phyloP scores from a whole-genome alignment of 2,329 filamentous ascomycete species.

The Simplicillium sp. region DNA sequence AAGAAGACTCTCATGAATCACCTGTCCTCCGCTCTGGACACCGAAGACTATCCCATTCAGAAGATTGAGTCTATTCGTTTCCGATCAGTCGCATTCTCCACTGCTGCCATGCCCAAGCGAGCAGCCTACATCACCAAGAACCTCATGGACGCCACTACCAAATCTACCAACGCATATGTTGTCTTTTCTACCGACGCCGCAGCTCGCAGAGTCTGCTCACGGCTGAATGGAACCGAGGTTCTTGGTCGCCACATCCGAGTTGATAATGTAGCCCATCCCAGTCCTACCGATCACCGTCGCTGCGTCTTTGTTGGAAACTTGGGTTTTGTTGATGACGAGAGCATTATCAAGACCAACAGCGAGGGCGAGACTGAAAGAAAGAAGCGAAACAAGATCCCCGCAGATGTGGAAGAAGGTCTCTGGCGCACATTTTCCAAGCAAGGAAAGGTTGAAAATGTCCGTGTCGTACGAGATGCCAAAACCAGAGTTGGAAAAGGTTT shows the following conservation, averaged over 20 bases:
- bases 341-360: slow-evolving; percentile 53
- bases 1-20: slow-evolving; percentile 72
- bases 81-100: slow-evolving; percentile 81
- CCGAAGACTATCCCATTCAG: slow-evolving; percentile 43
- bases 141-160: slow-evolving; percentile 83
- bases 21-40: slow-evolving; percentile 63
- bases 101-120: slow-evolving; percentile 72
- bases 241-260: slow-evolving; percentile 84
- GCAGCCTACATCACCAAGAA: slow-evolving; percentile 90
- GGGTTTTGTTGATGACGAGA: slow-evolving; percentile 91
- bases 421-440: slow-evolving; percentile 70
- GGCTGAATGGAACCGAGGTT: slow-evolving; percentile 75
- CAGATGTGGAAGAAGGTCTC: slow-evolving; percentile 86
- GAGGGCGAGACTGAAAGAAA: slow-evolving; percentile 60
- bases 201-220: slow-evolving; percentile 64
- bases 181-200: slow-evolving; percentile 72
- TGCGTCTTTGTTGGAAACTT: slow-evolving; percentile 97
- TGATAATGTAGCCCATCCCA: slow-evolving; percentile 82
- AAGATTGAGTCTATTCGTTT: slow-evolving; percentile 89
- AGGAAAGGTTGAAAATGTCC: slow-evolving; percentile 84
- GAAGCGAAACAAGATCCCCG: slow-evolving; percentile 64
- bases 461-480: slow-evolving; percentile 79
- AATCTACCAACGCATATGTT: slow-evolving; percentile 87
- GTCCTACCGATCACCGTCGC: slow-evolving; percentile 71
- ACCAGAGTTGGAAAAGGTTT: slow-evolving; percentile 95